These are phyloP conservation scores for Melampsora larici-populina DNA, from an alignment of 1,284 basidiomycete genomes.

Conservation along the genomic window DNA sequence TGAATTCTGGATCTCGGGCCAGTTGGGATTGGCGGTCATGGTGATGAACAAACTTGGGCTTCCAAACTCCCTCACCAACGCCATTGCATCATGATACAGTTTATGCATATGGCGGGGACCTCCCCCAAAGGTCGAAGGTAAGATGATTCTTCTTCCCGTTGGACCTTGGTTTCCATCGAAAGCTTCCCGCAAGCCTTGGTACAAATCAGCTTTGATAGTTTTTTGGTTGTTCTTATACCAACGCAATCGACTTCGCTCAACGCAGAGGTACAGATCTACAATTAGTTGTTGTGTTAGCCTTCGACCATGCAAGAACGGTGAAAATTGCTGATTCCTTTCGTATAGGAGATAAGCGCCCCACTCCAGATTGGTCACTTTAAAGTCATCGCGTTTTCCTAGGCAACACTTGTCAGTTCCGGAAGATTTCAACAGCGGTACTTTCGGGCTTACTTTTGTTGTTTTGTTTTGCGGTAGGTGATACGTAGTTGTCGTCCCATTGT, in stretches of 20 bases:
- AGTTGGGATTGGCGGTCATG: slow-evolving; percentile 56
- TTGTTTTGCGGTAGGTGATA: too few relatives aligned
- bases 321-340: not conserved
- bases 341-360: slow-evolving; percentile 21
- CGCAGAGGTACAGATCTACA: slow-evolving; percentile 13
- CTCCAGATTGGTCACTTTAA: not conserved
- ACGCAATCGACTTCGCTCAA: not conserved
- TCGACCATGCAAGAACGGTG: not conserved
- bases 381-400: too few relatives aligned
- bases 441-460: too few relatives aligned
- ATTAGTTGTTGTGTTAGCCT: not conserved
- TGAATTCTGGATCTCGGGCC: slow-evolving; percentile 40
- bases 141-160: slow-evolving; percentile 48
- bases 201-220: not conserved
- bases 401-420: too few relatives aligned
- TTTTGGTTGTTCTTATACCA: not conserved
- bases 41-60: slow-evolving; percentile 56
- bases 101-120: slow-evolving; percentile 53
- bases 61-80: slow-evolving; percentile 52
- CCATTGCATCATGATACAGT: slow-evolving; percentile 55
- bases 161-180: not conserved
- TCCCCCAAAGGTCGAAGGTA: slow-evolving; percentile 55
- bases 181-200: not conserved
- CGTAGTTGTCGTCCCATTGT: not conserved
- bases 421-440: too few relatives aligned